Percentiles rank a stretch among this genome's conserved stretches.
phyloP scores from a whole-genome alignment of 1,284 basidiomycete species.

The Cystobasidium sp. region DNA sequence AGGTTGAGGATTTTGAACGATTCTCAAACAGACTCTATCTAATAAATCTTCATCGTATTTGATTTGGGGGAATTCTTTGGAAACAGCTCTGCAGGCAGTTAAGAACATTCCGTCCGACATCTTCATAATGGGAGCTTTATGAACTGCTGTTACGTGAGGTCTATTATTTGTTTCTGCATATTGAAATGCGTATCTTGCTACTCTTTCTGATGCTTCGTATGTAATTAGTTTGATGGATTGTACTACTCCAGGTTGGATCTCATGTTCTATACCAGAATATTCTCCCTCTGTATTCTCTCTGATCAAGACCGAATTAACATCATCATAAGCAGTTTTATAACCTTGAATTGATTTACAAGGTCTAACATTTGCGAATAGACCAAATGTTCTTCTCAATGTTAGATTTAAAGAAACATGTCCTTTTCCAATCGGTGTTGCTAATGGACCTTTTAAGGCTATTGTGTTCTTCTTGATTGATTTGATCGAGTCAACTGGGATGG shows the following conservation, averaged over 20 bases:
- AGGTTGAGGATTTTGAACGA: slow-evolving; percentile 90
- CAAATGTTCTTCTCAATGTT: slow-evolving; percentile 94
- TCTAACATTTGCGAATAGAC: slow-evolving; percentile 97
- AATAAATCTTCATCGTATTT: slow-evolving; percentile 96
- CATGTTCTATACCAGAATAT: slow-evolving; percentile 99
- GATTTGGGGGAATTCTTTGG: slow-evolving; percentile 94
- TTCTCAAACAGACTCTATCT: slow-evolving; percentile 93
- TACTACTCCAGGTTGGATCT: slow-evolving; percentile 96
- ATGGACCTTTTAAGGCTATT: slow-evolving; percentile 93
- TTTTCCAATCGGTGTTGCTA: slow-evolving; percentile 76
- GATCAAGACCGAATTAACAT: slow-evolving; percentile 97
- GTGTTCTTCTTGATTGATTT: slow-evolving; percentile 94
- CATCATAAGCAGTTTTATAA: slow-evolving; percentile 97
- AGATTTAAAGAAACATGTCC: slow-evolving; percentile 93
- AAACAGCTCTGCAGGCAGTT: slow-evolving; percentile 93
- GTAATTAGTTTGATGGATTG: slow-evolving; percentile 99
- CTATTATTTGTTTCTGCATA: slow-evolving; percentile 88
- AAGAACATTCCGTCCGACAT: slow-evolving; percentile 99
- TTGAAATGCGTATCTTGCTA: slow-evolving; percentile 98
- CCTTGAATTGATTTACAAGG: slow-evolving; percentile 95
- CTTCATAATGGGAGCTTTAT: slow-evolving; percentile 99
- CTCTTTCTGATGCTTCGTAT: slow-evolving; percentile 97
- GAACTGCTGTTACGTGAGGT: slow-evolving; percentile 94
- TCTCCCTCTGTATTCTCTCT: slow-evolving; percentile 99
- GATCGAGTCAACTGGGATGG: slow-evolving; percentile 91